These are phyloP conservation scores for Cyclocybe aegerita DNA, from an alignment of 768 basidiomycete species.

Conservation along the genomic window DNA sequence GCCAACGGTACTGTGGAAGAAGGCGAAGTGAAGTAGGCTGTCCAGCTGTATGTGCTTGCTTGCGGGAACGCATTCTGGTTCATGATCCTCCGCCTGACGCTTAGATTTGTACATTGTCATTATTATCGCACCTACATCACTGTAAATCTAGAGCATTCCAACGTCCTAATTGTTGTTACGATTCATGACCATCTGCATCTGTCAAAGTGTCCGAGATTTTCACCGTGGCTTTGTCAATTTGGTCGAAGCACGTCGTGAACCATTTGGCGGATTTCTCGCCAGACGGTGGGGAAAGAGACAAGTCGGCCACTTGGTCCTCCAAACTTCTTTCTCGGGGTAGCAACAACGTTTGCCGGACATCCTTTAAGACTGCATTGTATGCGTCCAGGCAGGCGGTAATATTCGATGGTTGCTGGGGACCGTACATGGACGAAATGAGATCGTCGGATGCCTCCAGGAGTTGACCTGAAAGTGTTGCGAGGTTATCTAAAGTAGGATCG, in stretches of 20 bases:
- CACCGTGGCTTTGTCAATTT: slow-evolving; percentile 47
- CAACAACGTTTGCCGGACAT: slow-evolving; percentile 31
- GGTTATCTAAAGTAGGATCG: slow-evolving; percentile 42
- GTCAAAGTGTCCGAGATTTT: slow-evolving; percentile 26
- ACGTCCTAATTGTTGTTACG: too few relatives aligned
- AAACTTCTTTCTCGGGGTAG: slow-evolving; percentile 22
- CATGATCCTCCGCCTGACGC: too few relatives aligned
- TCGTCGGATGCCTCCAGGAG: slow-evolving; percentile 64
- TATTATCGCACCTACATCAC: neutral
- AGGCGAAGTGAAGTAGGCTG: slow-evolving; percentile 31
- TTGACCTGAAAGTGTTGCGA: slow-evolving; percentile 48
- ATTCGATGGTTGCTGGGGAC: slow-evolving; percentile 52
- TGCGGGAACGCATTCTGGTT: too few relatives aligned
- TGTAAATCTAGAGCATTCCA: neutral
- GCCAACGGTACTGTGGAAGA: slow-evolving; percentile 37
- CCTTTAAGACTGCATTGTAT: slow-evolving; percentile 35
- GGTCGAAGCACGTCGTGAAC: slow-evolving; percentile 65
- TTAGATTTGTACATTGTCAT: too few relatives aligned
- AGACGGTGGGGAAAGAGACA: slow-evolving; percentile 23
- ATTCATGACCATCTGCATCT: neutral
- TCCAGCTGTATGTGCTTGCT: too few relatives aligned
- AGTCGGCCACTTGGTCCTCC: slow-evolving; percentile 27
- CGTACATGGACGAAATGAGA: slow-evolving; percentile 62
- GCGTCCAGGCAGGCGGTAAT: slow-evolving; percentile 38
- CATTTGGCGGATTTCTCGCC: slow-evolving; percentile 48